Evolutionary conservation across 2,329 filamentous ascomycete genomes (phyloP).

Genomic region (Hypoxylon sp.): DNA sequence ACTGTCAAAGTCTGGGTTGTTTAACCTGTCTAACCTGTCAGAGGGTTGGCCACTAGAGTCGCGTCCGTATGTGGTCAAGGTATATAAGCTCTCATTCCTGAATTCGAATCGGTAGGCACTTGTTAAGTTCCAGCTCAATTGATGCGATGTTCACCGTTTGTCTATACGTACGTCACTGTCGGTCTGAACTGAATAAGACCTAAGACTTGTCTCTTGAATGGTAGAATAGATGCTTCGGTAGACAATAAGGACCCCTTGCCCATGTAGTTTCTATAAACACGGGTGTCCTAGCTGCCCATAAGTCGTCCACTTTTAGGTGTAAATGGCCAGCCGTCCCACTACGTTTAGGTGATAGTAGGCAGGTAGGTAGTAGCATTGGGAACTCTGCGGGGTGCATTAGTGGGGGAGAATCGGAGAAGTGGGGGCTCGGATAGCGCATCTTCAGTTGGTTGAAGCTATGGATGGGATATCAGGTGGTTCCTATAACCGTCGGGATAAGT

Average conservation of each 20-base stretch:
- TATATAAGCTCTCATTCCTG: neutral
- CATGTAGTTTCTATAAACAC: neutral
- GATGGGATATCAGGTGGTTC: constrained; percentile 3
- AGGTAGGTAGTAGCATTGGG: neutral
- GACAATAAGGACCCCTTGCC: neutral
- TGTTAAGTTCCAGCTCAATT: neutral
- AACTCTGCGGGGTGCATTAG: constrained; percentile 36
- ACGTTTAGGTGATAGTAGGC: too few relatives aligned
- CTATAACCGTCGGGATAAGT: neutral
- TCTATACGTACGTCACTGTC: neutral
- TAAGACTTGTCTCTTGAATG: neutral
- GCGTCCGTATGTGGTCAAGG: neutral
- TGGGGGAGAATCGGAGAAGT: constrained; percentile 38
- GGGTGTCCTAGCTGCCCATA: neutral
- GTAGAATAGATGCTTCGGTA: neutral
- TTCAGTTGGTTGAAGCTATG: constrained; percentile 1
- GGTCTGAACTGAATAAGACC: neutral
- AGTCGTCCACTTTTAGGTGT: constrained; percentile 5
- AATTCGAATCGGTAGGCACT: neutral
- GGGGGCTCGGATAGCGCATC: constrained; percentile 9
- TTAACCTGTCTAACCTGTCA: neutral
- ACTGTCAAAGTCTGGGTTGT: neutral
- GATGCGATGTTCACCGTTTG: neutral
- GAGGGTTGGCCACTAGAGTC: neutral
- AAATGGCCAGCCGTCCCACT: too few relatives aligned